Evolutionary conservation across 176 grass and related monocot genomes (phyloP).

Genomic region (Coix lacrymajobi): DNA sequence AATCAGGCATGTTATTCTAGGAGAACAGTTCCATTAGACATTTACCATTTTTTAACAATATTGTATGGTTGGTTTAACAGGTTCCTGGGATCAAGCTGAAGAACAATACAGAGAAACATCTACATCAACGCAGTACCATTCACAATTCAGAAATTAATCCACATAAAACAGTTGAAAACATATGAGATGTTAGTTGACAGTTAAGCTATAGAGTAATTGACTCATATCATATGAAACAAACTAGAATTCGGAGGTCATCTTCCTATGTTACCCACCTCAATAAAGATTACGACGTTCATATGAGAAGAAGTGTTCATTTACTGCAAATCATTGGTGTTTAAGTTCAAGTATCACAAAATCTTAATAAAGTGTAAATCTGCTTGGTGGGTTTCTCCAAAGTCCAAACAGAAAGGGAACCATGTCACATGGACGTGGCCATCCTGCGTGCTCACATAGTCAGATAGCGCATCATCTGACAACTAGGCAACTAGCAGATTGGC

Average conservation of each 20-base stretch:
- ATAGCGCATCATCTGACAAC: not conserved
- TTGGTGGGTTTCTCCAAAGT: not conserved
- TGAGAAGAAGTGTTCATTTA: not conserved
- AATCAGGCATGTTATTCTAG: slow-evolving; percentile 27
- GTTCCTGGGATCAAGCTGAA: slow-evolving; percentile 56
- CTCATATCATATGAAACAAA: slow-evolving; percentile 17
- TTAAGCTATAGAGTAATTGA: slow-evolving; percentile 17
- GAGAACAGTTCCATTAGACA: not conserved
- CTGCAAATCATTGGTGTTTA: not conserved
- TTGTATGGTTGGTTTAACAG: slow-evolving; percentile 32
- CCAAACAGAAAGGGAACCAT: not conserved
- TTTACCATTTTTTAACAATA: slow-evolving; percentile 14
- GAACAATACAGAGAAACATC: slow-evolving; percentile 15
- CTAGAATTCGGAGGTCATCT: not conserved
- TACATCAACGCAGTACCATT: slow-evolving; percentile 11
- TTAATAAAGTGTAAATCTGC: not conserved
- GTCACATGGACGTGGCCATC: not conserved
- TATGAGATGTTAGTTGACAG: slow-evolving; percentile 4
- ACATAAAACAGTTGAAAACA: slow-evolving; percentile 1
- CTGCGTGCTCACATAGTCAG: not conserved
- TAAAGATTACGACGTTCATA: slow-evolving; percentile 5
- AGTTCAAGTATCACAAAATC: not conserved
- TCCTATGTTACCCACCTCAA: not conserved
- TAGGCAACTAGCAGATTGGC: not conserved
- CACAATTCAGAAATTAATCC: slow-evolving; percentile 14